A percentile compares a stretch with the other conserved stretches of the same genome.
Conservation (phyloP, 805 yeast genomes). For the Candida xyloterini region DNA sequence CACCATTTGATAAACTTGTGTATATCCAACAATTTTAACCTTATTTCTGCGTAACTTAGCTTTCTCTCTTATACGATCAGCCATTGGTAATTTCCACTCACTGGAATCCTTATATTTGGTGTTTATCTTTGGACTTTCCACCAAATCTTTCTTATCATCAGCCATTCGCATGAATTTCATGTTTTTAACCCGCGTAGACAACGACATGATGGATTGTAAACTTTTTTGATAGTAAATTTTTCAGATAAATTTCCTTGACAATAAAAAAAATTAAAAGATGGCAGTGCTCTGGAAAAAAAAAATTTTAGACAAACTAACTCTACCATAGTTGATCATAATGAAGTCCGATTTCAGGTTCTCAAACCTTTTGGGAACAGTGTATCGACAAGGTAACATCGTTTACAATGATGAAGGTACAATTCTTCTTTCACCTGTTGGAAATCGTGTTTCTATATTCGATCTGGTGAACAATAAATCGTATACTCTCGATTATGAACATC, state of each 20-base stretch:
- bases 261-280: not conserved
- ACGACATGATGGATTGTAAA: slow-evolving; percentile 13
- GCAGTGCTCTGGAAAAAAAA: slow-evolving; percentile 10
- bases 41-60: slow-evolving; percentile 17
- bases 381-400: slow-evolving; percentile 84
- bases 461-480: slow-evolving; percentile 77
- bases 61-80: slow-evolving; percentile 24
- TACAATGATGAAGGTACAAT: slow-evolving; percentile 85
- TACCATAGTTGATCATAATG: slow-evolving; percentile 40
- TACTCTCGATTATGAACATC: slow-evolving; percentile 90
- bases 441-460: slow-evolving; percentile 86
- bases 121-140: slow-evolving; percentile 32
- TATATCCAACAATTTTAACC: slow-evolving; percentile 30
- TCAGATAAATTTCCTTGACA: not conserved
- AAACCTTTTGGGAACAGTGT: slow-evolving; percentile 90
- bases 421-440: slow-evolving; percentile 90
- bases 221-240: not conserved
- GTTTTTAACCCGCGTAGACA: slow-evolving; percentile 73
- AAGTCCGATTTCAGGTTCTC: slow-evolving; percentile 87
- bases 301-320: slow-evolving; percentile 3
- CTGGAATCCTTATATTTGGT: slow-evolving; percentile 42
- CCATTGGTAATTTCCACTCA: slow-evolving; percentile 48
- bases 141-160: slow-evolving; percentile 33
- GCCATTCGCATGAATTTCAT: slow-evolving; percentile 72
- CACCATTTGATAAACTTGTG: slow-evolving; percentile 20